A percentile compares a stretch with the other conserved stretches of the same genome.
phyloP scores from a whole-genome alignment of 352 stramenopile genomes.

The Phytophthora sansomeana region DNA sequence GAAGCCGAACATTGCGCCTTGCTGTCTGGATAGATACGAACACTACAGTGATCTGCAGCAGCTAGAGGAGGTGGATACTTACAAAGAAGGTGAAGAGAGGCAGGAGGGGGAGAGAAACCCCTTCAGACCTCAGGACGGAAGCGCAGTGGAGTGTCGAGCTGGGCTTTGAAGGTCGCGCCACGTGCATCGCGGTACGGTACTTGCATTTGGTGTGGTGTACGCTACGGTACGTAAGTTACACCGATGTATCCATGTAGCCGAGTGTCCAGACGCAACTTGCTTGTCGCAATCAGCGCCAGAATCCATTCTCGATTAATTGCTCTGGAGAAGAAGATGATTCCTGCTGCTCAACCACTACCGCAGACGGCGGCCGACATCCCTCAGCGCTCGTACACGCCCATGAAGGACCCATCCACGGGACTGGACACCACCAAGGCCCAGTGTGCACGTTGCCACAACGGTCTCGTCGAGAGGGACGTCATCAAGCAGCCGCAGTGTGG shows the following conservation, averaged over 20 bases:
- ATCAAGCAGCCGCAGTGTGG: constrained; percentile 68
- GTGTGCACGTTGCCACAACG: constrained; percentile 52
- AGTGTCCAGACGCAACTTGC: not conserved
- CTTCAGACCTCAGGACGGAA: not conserved
- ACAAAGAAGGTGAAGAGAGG: constrained; percentile 7
- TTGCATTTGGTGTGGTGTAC: not conserved
- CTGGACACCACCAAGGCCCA: constrained; percentile 32
- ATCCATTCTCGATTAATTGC: constrained; percentile 26
- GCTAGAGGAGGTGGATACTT: not conserved
- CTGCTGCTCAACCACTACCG: constrained; percentile 31
- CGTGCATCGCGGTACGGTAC: constrained; percentile 6
- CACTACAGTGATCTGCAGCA: constrained; percentile 11
- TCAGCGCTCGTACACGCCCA: constrained; percentile 23
- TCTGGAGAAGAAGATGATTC: constrained; percentile 29
- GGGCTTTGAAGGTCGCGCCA: constrained; percentile 19
- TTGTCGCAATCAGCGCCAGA: constrained; percentile 16
- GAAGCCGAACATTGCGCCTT: constrained; percentile 83
- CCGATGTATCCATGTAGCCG: constrained; percentile 15
- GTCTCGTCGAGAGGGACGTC: constrained; percentile 38
- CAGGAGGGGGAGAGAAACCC: not conserved
- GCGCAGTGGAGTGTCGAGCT: not conserved
- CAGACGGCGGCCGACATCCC: constrained; percentile 43
- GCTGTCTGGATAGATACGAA: not conserved
- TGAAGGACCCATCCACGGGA: constrained; percentile 27
- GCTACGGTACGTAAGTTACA: not conserved